These are phyloP conservation scores for Coemansia sp. DNA, from an alignment of 192 early-diverging fungal species.

Conservation along the genomic window DNA sequence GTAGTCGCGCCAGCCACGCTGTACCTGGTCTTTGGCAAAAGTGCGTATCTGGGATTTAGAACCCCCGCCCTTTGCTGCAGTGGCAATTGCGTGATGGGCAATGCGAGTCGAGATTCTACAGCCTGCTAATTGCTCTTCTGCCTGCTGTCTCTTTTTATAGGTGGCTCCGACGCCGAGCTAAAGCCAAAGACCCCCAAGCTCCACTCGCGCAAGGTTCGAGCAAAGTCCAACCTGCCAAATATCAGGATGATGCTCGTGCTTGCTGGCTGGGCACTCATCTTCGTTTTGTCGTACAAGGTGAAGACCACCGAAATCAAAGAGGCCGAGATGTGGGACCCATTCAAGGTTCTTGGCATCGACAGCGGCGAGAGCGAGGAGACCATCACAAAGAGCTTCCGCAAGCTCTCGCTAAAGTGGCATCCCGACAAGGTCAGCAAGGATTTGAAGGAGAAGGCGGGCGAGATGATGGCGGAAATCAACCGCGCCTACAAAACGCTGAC, in stretches of 20 bases:
- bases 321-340: slow-evolving; percentile 87
- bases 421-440: slow-evolving; percentile 75
- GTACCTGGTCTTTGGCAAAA: slow-evolving; percentile 47
- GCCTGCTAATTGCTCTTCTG: neutral
- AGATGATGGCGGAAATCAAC: slow-evolving; percentile 80
- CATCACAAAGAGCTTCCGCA: slow-evolving; percentile 72
- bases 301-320: slow-evolving; percentile 63
- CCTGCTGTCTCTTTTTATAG: slow-evolving; percentile 1
- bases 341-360: slow-evolving; percentile 79
- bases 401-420: slow-evolving; percentile 72
- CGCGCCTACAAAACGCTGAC: slow-evolving; percentile 96
- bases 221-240: slow-evolving; percentile 30
- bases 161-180: slow-evolving; percentile 12
- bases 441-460: slow-evolving; percentile 65
- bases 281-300: slow-evolving; percentile 51
- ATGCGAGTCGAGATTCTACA: neutral
- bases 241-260: slow-evolving; percentile 36
- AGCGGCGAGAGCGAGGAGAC: slow-evolving; percentile 51
- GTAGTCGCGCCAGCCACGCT: slow-evolving; percentile 77
- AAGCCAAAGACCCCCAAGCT: slow-evolving; percentile 51
- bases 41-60: slow-evolving; percentile 9
- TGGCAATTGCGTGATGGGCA: neutral
- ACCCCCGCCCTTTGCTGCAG: neutral
- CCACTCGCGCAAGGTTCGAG: slow-evolving; percentile 25
- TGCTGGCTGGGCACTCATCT: slow-evolving; percentile 47